Evolutionary conservation across 2,329 filamentous ascomycete genomes (phyloP), one percentile per base, ranked within the genome.

Genomic region (Pseudopithomyces chartarum): DNA sequence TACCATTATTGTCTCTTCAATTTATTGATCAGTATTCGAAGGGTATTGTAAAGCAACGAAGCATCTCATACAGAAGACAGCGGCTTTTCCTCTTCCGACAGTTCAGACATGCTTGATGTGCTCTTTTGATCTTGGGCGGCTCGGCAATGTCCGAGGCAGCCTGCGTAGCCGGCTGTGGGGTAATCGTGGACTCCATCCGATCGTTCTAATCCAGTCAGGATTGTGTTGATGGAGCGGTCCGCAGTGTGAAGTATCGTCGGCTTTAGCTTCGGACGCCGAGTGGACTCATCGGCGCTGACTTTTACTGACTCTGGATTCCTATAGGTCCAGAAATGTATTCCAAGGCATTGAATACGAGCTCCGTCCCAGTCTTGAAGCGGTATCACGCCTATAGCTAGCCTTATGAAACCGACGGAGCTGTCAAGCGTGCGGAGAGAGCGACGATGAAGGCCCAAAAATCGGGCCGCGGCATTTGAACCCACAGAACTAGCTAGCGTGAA

Each of bases 1-100:
- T 80, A 71, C 68, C 81, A 71, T 75, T 77, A 71, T 71, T 82
- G 74, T 78, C 82, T 75, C 73, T 76, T 54, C 0, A 29, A 19
- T 22, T 29, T 8, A 13, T 15, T 47, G 23, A 47, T 60, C 52
- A 51, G 47, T 42, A 52, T 44, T 12, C n/a, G 40, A 19, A 33
- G n/a, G 38, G 6, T 34, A 45, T 15, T 49, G 17, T 44, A n/a
- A 29, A 46, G 46, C 33, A 52, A 49, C 29, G 11, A 43, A 19
- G 39, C 57, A 20, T 17, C 13, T 34, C 73, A 65, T 68, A 76
- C 74, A 77, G 62, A 43, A 76, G 63, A 65, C 74, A 77, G 47
- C 74, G 65, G 51, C 70, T 74, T 64, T 77, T 77, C 49, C 74
- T 63, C 66, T 75, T 76, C 48, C 74, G 63, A 57, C 74, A 77